Percentiles rank a stretch among this genome's conserved stretches.
phyloP scores from a whole-genome alignment of 805 yeast genomes.

The Naumovozyma dairenensis region DNA sequence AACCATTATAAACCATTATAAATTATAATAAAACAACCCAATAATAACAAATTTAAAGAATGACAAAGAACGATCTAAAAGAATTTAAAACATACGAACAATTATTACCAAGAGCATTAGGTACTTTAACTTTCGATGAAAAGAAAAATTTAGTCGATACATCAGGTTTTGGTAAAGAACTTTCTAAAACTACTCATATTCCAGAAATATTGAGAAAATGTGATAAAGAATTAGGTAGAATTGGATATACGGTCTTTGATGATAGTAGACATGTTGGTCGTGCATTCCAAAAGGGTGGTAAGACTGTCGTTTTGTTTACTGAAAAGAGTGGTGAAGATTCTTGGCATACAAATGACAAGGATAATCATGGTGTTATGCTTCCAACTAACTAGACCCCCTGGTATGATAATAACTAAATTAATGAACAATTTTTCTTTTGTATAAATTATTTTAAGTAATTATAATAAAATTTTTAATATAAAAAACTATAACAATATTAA shows the following conservation, averaged over 20 bases:
- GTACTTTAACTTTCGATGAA: slow-evolving; percentile 22
- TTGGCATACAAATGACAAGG: not conserved
- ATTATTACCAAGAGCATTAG: slow-evolving; percentile 17
- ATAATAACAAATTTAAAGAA: too few species aligned
- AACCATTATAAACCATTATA: too few species aligned
- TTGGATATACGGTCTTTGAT: slow-evolving; percentile 19
- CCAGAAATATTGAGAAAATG: slow-evolving; percentile 17
- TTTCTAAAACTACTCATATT: slow-evolving; percentile 13
- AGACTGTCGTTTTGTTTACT: slow-evolving; percentile 15
- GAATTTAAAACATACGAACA: not conserved
- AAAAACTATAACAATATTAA: too few species aligned
- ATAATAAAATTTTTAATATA: too few species aligned
- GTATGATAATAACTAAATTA: too few species aligned
- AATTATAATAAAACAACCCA: too few species aligned
- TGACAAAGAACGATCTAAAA: too few species aligned
- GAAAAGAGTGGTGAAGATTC: slow-evolving; percentile 1
- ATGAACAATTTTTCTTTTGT: too few species aligned
- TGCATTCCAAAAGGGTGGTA: slow-evolving; percentile 15
- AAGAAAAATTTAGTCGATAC: slow-evolving; percentile 20
- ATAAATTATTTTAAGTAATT: too few species aligned
- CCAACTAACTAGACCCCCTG: too few species aligned
- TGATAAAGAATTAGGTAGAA: slow-evolving; percentile 17
- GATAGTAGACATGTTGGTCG: slow-evolving; percentile 14
- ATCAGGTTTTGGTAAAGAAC: slow-evolving; percentile 22
- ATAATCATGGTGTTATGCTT: not conserved